Percentiles rank a stretch among this genome's conserved stretches.
These are phyloP conservation scores for Neurospora sp. DNA, from an alignment of 495 filamentous ascomycete species.

Conservation along the genomic window DNA sequence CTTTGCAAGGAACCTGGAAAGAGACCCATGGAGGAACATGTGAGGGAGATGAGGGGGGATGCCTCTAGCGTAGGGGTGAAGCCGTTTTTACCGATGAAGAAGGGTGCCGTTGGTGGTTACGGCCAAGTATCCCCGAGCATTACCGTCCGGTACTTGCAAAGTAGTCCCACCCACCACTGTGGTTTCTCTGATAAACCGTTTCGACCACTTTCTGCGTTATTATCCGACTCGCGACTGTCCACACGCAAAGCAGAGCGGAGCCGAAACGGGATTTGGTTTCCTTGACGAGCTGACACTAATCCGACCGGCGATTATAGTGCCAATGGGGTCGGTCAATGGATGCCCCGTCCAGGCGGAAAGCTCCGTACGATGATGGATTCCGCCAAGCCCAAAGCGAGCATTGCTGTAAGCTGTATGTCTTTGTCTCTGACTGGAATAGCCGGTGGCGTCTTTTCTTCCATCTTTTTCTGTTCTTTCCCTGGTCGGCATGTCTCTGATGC, in stretches of 20 bases:
- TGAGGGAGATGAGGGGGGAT: not conserved
- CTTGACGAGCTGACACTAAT: not conserved
- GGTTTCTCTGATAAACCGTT: not conserved
- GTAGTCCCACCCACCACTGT: not conserved
- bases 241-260: not conserved
- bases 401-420: not conserved
- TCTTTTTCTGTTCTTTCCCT: not conserved
- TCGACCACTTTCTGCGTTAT: not conserved
- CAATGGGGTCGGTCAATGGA: not conserved
- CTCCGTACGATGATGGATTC: not conserved
- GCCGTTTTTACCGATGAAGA: not conserved
- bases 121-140: not conserved
- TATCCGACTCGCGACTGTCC: not conserved
- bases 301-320: not conserved
- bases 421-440: not conserved
- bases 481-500: not conserved
- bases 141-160: not conserved
- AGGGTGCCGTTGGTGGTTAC: not conserved
- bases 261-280: not conserved
- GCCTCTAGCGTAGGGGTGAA: not conserved
- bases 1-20: not conserved
- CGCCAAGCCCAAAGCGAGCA: not conserved
- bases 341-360: not conserved
- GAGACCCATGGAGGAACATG: not conserved
- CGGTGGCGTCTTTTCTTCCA: not conserved